Evolutionary conservation across 1,284 basidiomycete genomes (phyloP).

Genomic region (Phellopilus nigrolimitatus): DNA sequence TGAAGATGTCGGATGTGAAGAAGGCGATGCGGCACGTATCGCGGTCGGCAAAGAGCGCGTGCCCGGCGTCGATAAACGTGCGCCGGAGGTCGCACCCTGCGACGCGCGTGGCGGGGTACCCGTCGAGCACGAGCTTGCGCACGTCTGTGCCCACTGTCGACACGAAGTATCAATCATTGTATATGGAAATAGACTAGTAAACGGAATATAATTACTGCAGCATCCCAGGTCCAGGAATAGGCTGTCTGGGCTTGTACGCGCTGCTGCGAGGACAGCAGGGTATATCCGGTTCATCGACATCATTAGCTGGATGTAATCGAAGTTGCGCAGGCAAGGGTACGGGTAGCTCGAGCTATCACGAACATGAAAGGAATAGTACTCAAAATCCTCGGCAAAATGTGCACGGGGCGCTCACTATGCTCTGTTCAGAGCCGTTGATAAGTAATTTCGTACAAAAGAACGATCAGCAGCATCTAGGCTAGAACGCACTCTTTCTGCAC

Average conservation of each 20-base stretch:
- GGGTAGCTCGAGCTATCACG: conserved; percentile 31
- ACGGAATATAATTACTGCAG: conserved; percentile 28
- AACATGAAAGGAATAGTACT: too few relatives aligned
- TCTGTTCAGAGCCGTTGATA: background rate
- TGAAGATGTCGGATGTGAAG: conserved; percentile 32
- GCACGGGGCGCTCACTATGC: background rate
- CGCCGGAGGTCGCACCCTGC: conserved; percentile 32
- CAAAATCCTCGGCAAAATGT: too few relatives aligned
- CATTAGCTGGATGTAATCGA: conserved; percentile 31
- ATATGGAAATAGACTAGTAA: background rate
- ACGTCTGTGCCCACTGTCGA: conserved; percentile 34
- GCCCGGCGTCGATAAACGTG: conserved; percentile 31
- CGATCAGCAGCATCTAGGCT: background rate
- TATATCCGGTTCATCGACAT: conserved; percentile 30
- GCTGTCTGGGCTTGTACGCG: conserved; percentile 22
- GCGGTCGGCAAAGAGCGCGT: conserved; percentile 28
- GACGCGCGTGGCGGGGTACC: conserved; percentile 29
- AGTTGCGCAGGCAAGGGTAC: conserved; percentile 34
- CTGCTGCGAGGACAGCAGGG: conserved; percentile 26
- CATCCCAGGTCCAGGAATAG: conserved; percentile 34
- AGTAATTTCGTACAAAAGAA: background rate
- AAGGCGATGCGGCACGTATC: conserved; percentile 28
- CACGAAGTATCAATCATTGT: background rate
- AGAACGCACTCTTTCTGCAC: conserved; percentile 29
- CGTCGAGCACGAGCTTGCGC: conserved; percentile 30